Evolutionary conservation across 2,329 filamentous ascomycete species (phyloP), one percentile per base, ranked within the genome.

Genomic region (Xylariaceae sp.): DNA sequence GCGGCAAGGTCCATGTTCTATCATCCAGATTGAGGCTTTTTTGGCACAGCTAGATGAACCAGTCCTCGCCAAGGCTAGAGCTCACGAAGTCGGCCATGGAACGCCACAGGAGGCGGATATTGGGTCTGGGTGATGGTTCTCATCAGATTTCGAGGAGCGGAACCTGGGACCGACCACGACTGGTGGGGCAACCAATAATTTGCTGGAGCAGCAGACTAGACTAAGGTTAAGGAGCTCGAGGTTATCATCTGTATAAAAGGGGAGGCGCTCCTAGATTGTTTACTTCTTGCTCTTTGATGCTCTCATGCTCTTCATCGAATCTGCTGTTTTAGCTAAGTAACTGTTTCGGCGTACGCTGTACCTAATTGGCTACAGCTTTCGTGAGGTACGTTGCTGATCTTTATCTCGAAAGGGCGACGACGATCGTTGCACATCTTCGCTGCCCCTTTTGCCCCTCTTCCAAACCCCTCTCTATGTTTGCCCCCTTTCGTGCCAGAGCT

Each of bases 361-460:
- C 13, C 40, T 29, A 40, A 37, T 50, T 27, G 30, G 26, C 47
- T 27, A 13, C 40, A 42, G 36, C 35, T 26, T 47, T 42, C 15
- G 33, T 33, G 18, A 66, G 62, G 64, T 67, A 66, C 51, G 63
- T 66, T 58, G 54, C 57, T 51, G 54, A 64, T 61, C 57, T 57
- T 55, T 55, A 52, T 20, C 52, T 60, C 27, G 16, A 40, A 48
- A n/a, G 24, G 21, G 45, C 41, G 30, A 45, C 47, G 53, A 49
- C 36, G 57, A 58, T 60, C 51, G 41, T 35, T 40, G 21, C 42
- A 27, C 16, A 42, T 33, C 36, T 50, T 52, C 30, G 35, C 46
- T 50, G 40, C 39, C 50, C 41, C 30, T 47, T 41, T 21, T 41
- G 41, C 33, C 37, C 53, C 55, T 56, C 54, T 48, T 49, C 35